Evolutionary conservation across 805 yeast genomes (phyloP).

Genomic region (Kuraishia hungarica): DNA sequence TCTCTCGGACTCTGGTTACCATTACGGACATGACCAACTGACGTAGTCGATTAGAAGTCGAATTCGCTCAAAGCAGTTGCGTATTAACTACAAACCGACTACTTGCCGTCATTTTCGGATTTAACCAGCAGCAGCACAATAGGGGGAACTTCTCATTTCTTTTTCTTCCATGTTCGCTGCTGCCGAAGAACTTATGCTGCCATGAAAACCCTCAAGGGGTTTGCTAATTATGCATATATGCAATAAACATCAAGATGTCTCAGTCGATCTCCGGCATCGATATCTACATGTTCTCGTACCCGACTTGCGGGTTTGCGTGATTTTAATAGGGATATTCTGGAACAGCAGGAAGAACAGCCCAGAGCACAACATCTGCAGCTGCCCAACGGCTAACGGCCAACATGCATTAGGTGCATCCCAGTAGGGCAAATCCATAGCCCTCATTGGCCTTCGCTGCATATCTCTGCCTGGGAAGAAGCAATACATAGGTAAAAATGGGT

Average conservation of each 20-base stretch:
- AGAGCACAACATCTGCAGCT: too few relatives aligned
- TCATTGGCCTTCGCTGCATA: not conserved
- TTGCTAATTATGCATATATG: not conserved
- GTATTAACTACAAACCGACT: too few relatives aligned
- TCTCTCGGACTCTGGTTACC: too few relatives aligned
- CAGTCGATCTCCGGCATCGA: not conserved
- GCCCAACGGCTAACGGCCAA: not conserved
- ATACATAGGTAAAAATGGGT: not conserved
- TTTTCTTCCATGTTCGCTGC: not conserved
- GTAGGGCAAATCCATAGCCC: not conserved
- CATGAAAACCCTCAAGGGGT: not conserved
- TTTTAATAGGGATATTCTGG: too few relatives aligned
- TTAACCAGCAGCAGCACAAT: too few relatives aligned
- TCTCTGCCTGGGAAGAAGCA: not conserved
- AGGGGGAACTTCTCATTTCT: not conserved
- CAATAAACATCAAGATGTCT: not conserved
- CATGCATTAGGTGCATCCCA: not conserved
- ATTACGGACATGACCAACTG: too few relatives aligned
- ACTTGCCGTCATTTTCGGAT: too few relatives aligned
- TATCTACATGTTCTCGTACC: too few relatives aligned
- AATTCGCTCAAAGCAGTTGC: too few relatives aligned
- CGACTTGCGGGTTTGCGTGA: too few relatives aligned
- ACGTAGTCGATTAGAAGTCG: too few relatives aligned
- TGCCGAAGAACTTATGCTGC: not conserved
- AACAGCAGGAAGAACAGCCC: too few relatives aligned